Base-by-base conservation (phyloP, 345 rosid species). In the Eutrema yunnanense region DNA sequence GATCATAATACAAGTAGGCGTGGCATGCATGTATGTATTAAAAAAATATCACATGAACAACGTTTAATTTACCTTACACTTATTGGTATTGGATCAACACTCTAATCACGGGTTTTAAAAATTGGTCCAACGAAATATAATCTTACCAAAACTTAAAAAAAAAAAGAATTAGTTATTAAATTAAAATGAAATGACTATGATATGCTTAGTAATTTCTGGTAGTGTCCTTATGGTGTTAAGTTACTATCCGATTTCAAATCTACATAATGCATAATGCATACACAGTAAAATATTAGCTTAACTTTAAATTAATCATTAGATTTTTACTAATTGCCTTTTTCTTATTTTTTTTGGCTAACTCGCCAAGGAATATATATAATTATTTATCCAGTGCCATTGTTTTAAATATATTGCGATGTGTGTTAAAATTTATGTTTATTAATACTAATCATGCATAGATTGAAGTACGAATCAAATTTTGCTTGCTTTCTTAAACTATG, bases 1-100 rank as follows among this genome's bases (percentile, higher is more conserved):
- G 58, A 75, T 75, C 69, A 68, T 62, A 34, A 52, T 62, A 68
- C 59, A 33, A 59, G 26, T 59, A 42, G 73, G 67, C 59, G 46
- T 73, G 13, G 52, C 36, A 74, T 58, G 38, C 44, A 63, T 63
- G 62, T 49, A 52, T 58, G 32, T 13, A 16, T 62, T 38, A 6
- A 57, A 32, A 32, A 74, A 48, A 8, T 30, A 59, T 44, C 63
- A 75, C 64, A 68, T 69, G 74, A 61, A 50, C n/a, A 67, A 50
- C 78, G 66, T 74, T 32, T 57, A 49, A 9, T 73, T 40, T 47
- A 57, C n/a, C 43, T 65, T 10, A 33, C 34, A 59, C 44, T 53
- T n/a, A 44, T n/a, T 54, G 32, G 16, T 46, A 54, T 26, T 43
- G 48, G 48, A 64, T 55, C 57, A 57, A 56, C 33, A 64, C 27